phyloP scores from a whole-genome alignment of 169 alveolate genomes.

The Plasmodium inui region DNA sequence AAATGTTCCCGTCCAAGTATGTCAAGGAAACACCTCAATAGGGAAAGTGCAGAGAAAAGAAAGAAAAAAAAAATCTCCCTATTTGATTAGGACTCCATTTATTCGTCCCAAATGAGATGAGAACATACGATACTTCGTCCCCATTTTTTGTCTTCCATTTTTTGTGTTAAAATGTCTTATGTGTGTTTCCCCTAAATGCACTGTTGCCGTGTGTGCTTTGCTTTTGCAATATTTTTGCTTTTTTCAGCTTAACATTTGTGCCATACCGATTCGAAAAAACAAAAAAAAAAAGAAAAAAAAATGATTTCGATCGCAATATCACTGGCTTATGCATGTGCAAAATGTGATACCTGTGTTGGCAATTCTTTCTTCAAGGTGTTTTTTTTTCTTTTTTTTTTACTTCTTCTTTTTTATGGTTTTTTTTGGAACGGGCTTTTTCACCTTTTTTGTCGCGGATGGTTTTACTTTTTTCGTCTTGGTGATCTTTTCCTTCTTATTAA shows the following conservation, averaged over 20 bases:
- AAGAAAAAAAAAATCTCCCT: neutral
- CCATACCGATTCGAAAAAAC: neutral
- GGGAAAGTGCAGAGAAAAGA: neutral
- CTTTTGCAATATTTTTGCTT: neutral
- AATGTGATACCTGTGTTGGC: neutral
- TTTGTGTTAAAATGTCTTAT: neutral
- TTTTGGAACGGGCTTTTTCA: constrained; percentile 1
- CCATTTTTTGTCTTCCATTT: neutral
- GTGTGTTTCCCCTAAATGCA: neutral
- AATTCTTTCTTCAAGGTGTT: neutral
- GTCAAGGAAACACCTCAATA: neutral
- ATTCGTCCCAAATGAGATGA: neutral
- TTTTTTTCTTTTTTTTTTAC: neutral
- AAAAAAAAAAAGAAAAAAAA: neutral
- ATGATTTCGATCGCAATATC: neutral
- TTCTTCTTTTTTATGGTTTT: constrained; percentile 32
- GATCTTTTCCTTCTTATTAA: constrained; percentile 8
- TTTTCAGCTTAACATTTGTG: neutral
- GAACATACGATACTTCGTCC: neutral
- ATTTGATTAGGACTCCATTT: neutral
- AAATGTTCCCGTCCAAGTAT: neutral
- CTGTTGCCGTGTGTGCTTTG: neutral
- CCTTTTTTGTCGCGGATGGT: neutral
- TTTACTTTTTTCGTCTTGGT: constrained; percentile 6
- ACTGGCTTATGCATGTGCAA: neutral